Evolutionary conservation across 345 rosid species (phyloP).

Genomic region (Abelmoschus esculentus): DNA sequence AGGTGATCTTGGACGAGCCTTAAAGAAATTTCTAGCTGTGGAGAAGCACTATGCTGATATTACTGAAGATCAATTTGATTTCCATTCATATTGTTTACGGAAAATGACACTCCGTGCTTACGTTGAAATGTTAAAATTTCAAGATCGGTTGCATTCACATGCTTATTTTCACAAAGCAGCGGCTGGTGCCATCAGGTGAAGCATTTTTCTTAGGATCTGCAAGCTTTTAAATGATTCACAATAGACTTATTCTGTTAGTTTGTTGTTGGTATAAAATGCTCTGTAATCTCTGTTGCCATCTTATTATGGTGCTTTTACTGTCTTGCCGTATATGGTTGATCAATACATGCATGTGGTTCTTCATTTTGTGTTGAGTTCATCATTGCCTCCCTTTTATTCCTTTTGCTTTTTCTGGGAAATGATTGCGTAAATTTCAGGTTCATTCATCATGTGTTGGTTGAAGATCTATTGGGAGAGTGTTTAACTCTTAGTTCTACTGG

Average conservation of each 20-base stretch:
- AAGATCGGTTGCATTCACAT: constrained; percentile 91
- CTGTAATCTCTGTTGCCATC: background rate
- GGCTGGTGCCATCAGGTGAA: constrained; percentile 82
- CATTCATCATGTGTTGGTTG: background rate
- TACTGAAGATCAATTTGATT: constrained; percentile 96
- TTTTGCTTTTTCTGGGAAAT: background rate
- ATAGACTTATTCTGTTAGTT: constrained; percentile 1
- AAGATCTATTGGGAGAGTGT: background rate
- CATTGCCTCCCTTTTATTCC: background rate
- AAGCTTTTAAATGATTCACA: constrained; percentile 4
- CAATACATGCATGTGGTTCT: background rate
- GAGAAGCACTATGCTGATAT: constrained; percentile 99
- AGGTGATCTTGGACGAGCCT: constrained; percentile 91
- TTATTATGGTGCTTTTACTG: background rate
- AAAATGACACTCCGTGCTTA: constrained; percentile 96
- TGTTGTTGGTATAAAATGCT: background rate
- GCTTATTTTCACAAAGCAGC: constrained; percentile 95
- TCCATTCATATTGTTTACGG: constrained; percentile 97
- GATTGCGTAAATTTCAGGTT: background rate
- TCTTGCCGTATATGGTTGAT: background rate
- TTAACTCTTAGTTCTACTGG: background rate
- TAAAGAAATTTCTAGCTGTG: constrained; percentile 89
- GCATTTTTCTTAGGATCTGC: background rate
- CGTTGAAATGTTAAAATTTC: constrained; percentile 96
- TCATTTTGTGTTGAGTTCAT: background rate